A percentile compares a stretch with the other conserved stretches of the same genome.
phyloP scores from a whole-genome alignment of 1,139 yeast species.

The Yamadazyma triangularis region DNA sequence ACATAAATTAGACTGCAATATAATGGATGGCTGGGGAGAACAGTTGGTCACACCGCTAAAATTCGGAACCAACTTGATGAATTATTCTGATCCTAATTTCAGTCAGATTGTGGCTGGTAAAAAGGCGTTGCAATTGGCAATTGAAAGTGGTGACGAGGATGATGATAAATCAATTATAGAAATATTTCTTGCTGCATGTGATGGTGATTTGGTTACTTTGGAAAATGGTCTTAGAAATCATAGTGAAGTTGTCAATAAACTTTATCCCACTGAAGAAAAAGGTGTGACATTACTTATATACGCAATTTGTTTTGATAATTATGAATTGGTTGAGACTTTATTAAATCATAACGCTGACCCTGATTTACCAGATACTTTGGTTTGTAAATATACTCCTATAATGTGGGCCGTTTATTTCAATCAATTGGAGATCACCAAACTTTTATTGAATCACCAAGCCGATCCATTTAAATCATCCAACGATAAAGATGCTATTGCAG shows the following conservation, averaged over 20 bases:
- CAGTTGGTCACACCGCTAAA: conserved; percentile 4
- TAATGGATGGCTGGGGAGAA: conserved; percentile 18
- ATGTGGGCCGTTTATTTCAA: conserved; percentile 48
- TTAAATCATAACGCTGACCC: conserved; percentile 35
- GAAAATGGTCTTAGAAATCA: conserved; percentile 31
- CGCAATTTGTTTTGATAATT: conserved; percentile 48
- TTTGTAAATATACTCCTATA: conserved; percentile 32
- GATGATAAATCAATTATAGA: conserved; percentile 17
- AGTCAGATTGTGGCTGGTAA: conserved; percentile 45
- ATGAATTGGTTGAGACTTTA: conserved; percentile 41
- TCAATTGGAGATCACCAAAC: conserved; percentile 30
- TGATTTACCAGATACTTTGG: conserved; percentile 31
- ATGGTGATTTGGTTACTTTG: conserved; percentile 46
- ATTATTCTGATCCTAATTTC: conserved; percentile 33
- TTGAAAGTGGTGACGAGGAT: conserved; percentile 13
- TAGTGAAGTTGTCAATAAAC: conserved; percentile 25
- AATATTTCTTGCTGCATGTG: conserved; percentile 45
- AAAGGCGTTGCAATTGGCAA: conserved; percentile 30
- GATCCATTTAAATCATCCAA: conserved; percentile 34
- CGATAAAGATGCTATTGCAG: conserved; percentile 27
- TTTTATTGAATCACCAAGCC: conserved; percentile 36
- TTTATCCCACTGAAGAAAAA: conserved; percentile 29
- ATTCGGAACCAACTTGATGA: conserved; percentile 9
- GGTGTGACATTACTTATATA: conserved; percentile 51
- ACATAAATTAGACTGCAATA: too few relatives aligned